Percentiles rank a stretch among this genome's conserved stretches.
Conservation (phyloP, 495 filamentous ascomycete genomes). For the Neurospora sp. region DNA sequence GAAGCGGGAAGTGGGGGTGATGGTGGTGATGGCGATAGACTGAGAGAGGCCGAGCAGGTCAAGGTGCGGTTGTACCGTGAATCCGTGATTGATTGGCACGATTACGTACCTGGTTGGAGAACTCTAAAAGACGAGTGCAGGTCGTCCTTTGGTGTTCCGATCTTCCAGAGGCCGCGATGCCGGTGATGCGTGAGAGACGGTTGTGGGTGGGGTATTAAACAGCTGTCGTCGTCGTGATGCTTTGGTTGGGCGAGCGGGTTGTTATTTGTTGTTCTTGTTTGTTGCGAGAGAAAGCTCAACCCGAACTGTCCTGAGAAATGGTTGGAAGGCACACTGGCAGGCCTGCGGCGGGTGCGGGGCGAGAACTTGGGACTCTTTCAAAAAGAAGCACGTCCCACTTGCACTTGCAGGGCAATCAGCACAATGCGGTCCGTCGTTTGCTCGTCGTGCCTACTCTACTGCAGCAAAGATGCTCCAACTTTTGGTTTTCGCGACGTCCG, state of each 20-base stretch:
- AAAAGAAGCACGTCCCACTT: neutral
- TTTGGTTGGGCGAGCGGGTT: neutral
- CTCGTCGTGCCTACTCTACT: neutral
- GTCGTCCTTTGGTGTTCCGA: conserved; percentile 16
- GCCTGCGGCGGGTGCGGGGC: neutral
- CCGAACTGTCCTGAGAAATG: neutral
- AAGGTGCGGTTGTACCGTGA: neutral
- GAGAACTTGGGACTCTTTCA: neutral
- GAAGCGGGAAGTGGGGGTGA: neutral
- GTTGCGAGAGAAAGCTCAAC: neutral
- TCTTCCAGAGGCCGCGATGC: neutral
- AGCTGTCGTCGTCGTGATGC: neutral
- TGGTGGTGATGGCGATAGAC: conserved; percentile 2
- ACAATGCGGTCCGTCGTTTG: neutral
- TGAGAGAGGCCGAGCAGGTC: neutral
- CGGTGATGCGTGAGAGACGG: neutral
- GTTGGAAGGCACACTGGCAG: neutral
- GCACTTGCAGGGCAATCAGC: neutral
- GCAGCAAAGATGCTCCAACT: neutral
- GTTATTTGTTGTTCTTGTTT: neutral
- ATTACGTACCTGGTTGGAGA: conserved; percentile 9
- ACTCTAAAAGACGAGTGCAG: conserved; percentile 28
- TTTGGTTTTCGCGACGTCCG: neutral
- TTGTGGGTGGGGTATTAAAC: neutral
- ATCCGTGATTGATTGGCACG: neutral